These are phyloP conservation scores for Sporothrix brasiliensis DNA, from an alignment of 2,329 filamentous ascomycete genomes.

Conservation along the genomic window DNA sequence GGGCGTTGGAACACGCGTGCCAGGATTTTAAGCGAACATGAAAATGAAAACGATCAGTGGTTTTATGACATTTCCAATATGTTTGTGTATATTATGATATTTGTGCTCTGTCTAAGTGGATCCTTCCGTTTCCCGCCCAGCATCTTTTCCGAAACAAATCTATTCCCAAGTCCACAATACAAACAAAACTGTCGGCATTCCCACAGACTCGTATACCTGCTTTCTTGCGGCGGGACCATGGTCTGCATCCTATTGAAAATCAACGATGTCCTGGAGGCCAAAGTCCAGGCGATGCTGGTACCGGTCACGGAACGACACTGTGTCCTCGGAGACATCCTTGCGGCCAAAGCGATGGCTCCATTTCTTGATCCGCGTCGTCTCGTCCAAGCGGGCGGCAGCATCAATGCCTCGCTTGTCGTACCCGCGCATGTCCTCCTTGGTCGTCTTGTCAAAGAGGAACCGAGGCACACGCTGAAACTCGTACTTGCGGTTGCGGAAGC, in stretches of 20 bases:
- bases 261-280: constrained; percentile 28
- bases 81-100: background rate
- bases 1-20: constrained; percentile 57
- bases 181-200: background rate
- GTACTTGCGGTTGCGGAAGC: constrained; percentile 26
- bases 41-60: background rate
- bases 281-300: constrained; percentile 34
- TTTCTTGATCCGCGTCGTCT: background rate
- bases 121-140: no score
- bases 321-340: background rate
- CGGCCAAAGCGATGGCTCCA: background rate
- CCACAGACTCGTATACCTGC: background rate
- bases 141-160: background rate
- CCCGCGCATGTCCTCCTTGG: background rate
- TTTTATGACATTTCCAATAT: background rate
- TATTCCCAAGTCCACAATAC: background rate
- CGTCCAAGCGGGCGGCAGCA: background rate
- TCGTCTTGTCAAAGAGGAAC: background rate
- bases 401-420: background rate
- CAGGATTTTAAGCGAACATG: constrained; percentile 51
- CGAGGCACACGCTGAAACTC: background rate
- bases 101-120: background rate
- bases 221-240: background rate
- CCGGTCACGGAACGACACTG: constrained; percentile 7
- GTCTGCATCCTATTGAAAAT: constrained; percentile 22